A percentile compares a stretch with the other conserved stretches of the same genome.
These are phyloP conservation scores for Dendrocalamus latiflorus DNA, from an alignment of 202 grass and related monocot genomes.

Conservation along the genomic window DNA sequence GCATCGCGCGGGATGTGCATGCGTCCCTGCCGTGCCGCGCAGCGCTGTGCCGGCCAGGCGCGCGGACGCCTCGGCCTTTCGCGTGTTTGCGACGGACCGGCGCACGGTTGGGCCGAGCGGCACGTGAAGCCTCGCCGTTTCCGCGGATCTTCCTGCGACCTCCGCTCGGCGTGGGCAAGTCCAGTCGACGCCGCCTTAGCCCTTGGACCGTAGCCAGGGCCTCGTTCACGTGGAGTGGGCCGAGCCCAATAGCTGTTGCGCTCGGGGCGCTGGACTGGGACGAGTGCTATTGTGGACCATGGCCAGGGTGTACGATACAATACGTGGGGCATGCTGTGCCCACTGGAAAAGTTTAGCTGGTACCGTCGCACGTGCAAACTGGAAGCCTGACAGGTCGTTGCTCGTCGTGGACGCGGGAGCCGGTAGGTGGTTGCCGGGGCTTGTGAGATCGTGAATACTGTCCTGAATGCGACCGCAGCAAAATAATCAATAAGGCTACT, in stretches of 20 bases:
- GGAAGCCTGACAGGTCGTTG: constrained; percentile 16
- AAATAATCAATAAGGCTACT: not conserved
- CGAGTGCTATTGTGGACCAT: not conserved
- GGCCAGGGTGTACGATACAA: not conserved
- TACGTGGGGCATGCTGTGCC: not conserved
- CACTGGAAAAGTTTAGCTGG: not conserved
- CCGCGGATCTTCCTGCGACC: no score
- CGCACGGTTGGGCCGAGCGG: not conserved
- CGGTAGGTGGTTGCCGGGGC: not conserved
- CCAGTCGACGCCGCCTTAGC: no score
- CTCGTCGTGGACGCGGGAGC: not conserved
- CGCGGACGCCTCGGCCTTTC: not conserved
- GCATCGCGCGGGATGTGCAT: not conserved
- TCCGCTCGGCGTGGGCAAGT: not conserved
- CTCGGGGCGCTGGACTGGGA: not conserved
- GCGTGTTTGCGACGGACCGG: not conserved
- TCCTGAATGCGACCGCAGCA: not conserved
- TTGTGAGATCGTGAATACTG: not conserved
- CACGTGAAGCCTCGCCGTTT: no score
- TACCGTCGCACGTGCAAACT: not conserved
- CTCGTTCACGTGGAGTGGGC: not conserved
- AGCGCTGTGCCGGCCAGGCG: not conserved
- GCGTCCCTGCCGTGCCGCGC: not conserved
- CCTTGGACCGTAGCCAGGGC: no score
- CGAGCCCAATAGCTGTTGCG: not conserved